Percentiles rank a stretch among this genome's conserved stretches.
Evolutionary conservation across 805 yeast genomes (phyloP).

Genomic region (Yamadazyma nakazawae): DNA sequence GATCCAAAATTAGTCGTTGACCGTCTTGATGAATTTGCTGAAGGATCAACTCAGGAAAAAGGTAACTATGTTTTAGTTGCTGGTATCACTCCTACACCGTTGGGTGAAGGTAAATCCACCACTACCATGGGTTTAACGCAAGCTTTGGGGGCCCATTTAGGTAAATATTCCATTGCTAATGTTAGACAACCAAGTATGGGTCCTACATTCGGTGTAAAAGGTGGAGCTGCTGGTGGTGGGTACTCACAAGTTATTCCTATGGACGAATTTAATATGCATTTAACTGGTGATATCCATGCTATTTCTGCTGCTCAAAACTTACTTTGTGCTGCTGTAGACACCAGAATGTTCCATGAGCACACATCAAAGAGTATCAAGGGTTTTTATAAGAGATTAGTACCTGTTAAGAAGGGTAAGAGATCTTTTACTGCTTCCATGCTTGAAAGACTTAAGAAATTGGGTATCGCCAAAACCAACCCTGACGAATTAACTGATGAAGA

Average conservation of each 20-base stretch:
- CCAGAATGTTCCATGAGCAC: constrained; percentile 92
- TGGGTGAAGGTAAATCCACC: constrained; percentile 97
- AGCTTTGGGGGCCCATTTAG: constrained; percentile 88
- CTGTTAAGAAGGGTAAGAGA: constrained; percentile 77
- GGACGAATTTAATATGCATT: constrained; percentile 98
- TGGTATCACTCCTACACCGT: constrained; percentile 97
- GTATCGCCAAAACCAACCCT: constrained; percentile 79
- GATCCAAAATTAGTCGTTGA: constrained; percentile 40
- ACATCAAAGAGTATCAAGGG: constrained; percentile 78
- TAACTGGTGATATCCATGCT: constrained; percentile 97
- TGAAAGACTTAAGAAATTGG: constrained; percentile 71
- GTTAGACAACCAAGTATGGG: constrained; percentile 99
- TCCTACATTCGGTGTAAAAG: constrained; percentile 97
- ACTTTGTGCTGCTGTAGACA: constrained; percentile 94
- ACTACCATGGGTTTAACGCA: constrained; percentile 97
- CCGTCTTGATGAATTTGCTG: constrained; percentile 57
- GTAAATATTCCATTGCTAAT: constrained; percentile 81
- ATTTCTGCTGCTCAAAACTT: constrained; percentile 90
- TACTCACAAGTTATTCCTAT: constrained; percentile 96
- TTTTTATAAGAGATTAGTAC: constrained; percentile 81
- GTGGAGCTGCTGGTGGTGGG: constrained; percentile 99
- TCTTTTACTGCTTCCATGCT: constrained; percentile 76
- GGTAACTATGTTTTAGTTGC: constrained; percentile 92
- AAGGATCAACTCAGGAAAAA: constrained; percentile 59
- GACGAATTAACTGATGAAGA: constrained; percentile 78